Percentiles rank a stretch among this genome's conserved stretches.
Evolutionary conservation across 345 rosid genomes (phyloP).

Genomic region (Sisymbrium altissimum): DNA sequence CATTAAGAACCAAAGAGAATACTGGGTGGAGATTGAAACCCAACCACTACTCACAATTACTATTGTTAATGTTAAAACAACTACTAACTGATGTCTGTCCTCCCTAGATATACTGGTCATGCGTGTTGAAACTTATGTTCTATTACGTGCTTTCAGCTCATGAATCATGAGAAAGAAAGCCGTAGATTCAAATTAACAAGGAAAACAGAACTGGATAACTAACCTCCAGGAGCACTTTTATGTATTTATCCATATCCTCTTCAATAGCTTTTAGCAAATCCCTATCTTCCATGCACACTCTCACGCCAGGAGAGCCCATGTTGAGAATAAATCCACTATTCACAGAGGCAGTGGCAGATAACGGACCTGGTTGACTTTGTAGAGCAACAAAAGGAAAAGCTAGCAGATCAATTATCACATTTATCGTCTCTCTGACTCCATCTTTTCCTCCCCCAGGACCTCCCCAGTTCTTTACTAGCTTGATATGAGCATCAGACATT

Average conservation of each 20-base stretch:
- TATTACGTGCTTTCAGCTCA: neutral
- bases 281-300: constrained; percentile 76
- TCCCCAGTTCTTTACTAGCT: constrained; percentile 79
- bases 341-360: constrained; percentile 82
- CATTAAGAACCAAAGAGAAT: neutral
- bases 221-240: constrained; percentile 81
- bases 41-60: neutral
- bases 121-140: neutral
- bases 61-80: neutral
- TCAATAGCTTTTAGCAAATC: constrained; percentile 69
- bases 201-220: constrained; percentile 16
- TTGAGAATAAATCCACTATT: constrained; percentile 93
- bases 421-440: constrained; percentile 73
- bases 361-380: constrained; percentile 73
- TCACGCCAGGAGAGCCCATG: constrained; percentile 75
- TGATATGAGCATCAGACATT: constrained; percentile 72
- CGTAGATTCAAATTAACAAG: neutral
- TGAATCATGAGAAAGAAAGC: neutral
- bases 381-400: constrained; percentile 94
- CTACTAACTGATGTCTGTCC: neutral
- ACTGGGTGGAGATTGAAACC: neutral
- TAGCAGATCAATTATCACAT: constrained; percentile 73
- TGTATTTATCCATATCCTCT: constrained; percentile 89
- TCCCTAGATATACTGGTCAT: neutral
- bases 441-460: constrained; percentile 92